These are phyloP conservation scores for Pulveroboletus sp. DNA, from an alignment of 768 basidiomycete species.

Conservation along the genomic window DNA sequence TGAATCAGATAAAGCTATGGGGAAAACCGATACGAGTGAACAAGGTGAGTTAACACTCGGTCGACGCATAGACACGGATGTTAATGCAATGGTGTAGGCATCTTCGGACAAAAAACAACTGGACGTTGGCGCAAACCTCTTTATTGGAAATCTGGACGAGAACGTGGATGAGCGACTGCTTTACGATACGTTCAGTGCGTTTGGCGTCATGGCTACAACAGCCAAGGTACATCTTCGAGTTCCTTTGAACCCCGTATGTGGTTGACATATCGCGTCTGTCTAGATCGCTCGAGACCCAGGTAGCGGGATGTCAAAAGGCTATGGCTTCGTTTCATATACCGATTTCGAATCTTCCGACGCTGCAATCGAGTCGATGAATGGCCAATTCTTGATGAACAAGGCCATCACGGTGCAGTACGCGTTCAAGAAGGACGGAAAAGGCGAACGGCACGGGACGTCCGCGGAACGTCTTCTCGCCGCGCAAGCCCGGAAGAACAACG, in stretches of 20 bases:
- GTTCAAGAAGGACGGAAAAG: conserved; percentile 98
- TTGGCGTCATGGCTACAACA: conserved; percentile 88
- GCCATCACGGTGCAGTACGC: conserved; percentile 96
- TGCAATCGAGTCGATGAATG: conserved; percentile 95
- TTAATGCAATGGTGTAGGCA: conserved; percentile 51
- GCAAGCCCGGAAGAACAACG: conserved; percentile 94
- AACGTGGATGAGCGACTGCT: conserved; percentile 90
- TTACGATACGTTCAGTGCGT: conserved; percentile 94
- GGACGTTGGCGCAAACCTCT: conserved; percentile 96
- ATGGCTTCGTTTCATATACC: conserved; percentile 43
- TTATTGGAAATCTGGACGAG: conserved; percentile 93
- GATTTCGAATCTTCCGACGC: conserved; percentile 95
- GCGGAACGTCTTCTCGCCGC: conserved; percentile 94
- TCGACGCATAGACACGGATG: background rate
- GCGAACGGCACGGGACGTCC: conserved; percentile 92
- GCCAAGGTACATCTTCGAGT: conserved; percentile 57
- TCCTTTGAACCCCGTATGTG: background rate
- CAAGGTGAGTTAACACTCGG: conserved; percentile 61
- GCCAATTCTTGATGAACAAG: conserved; percentile 98
- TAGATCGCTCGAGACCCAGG: conserved; percentile 90
- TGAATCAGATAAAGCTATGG: conserved; percentile 99
- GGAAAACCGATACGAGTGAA: conserved; percentile 98
- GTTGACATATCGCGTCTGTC: conserved; percentile 3
- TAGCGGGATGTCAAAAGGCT: conserved; percentile 87
- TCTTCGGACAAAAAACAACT: conserved; percentile 98